Base-by-base conservation (phyloP, 2,329 filamentous ascomycete species). In the Penicillium sp. region DNA sequence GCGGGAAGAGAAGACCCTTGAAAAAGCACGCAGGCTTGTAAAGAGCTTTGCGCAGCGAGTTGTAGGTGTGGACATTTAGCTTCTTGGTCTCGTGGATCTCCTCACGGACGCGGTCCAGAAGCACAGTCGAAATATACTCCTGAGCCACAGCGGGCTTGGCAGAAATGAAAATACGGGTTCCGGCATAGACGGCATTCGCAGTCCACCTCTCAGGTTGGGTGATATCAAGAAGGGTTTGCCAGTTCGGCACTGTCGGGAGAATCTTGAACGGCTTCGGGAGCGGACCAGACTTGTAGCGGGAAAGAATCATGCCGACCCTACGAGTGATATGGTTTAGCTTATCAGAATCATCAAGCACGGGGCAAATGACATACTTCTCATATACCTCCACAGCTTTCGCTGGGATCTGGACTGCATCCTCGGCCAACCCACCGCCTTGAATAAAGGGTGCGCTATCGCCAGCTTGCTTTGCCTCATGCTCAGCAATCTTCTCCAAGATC, bases 241-340 rank as follows among this genome's bases (percentile, higher is more conserved):
- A 97, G 57, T 93, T 81, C 6, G 89, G 89, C 10, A 97, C 80
- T 1, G 89, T 90, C 2, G 93, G 93, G 7, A 98, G 78, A 50
- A 97, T 89, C 69, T 97, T 97, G 77, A 98, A 94, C 0, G 91
- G 91, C 68, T 98, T 98, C 14, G 93, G 93, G 20, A 98, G 77
- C 52, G 91, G 91, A n/a, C 93, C 93, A 10, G 86, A 91, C 69
- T 94, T 95, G 74, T 95, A 97, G 50, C 91, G 81, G 17, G 87
- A 89, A 43, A 98, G 77, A 45, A 97, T 84, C 52, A 90, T 75
- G 45, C 90, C 91, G 54, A 95, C 83, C 71, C 83, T 88, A 34
- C 5, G 26, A 27, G 30, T 35, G 4, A 6, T 48, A 16, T 28
- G 25, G 18, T 31, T 56, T 41, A 63, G 50, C 33, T 50, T 37